Evolutionary conservation across 345 rosid genomes (phyloP), one percentile per base, ranked within the genome.

Genomic region (Corchorus olitorius): DNA sequence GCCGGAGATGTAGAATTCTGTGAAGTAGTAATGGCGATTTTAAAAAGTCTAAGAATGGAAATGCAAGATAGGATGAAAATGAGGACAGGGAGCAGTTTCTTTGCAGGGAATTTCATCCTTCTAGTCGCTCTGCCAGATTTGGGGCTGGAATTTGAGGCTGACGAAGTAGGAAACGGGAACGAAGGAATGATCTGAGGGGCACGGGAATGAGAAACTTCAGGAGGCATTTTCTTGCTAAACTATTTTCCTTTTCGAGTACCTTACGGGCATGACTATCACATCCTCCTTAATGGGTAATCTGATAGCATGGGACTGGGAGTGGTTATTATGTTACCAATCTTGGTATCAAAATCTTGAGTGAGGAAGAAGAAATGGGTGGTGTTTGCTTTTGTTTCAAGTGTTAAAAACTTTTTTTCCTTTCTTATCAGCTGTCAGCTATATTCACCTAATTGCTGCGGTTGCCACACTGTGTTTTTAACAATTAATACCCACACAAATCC

Each of bases 21-120:
- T 52, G 94, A 70, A 75, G 93, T 81, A 65, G 84, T 85, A 70
- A 85, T 80, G 12, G 84, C 80, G 63, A 92, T 78, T 48, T 87
- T 87, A 15, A 91, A 72, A 69, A 93, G 87, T 73, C 97, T 80
- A 58, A 96, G 69, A 62, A 92, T 74, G 63, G 99, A 92, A 73
- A 87, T 39, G 82, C 86, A 79, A 56, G 91, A 80, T 20, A 93
- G 84, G 79, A 92, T 52, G 76, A 92, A 89, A 66, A 96, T 79
- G 56, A 92, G 82, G 59, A 83, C 75, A 11, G 90, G 97, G 61
- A 92, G 83, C 65, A 93, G 80, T 72, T 85, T 96, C 53, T 84
- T 87, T 45, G 84, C 92, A 0, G 88, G 85, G 77, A 82, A 33
- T 58, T 80, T 88, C 90, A 89, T 91, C 78, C 78, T 87, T 71